Conservation (phyloP, 2,329 filamentous ascomycete genomes). For the Clathrospora elynae region DNA sequence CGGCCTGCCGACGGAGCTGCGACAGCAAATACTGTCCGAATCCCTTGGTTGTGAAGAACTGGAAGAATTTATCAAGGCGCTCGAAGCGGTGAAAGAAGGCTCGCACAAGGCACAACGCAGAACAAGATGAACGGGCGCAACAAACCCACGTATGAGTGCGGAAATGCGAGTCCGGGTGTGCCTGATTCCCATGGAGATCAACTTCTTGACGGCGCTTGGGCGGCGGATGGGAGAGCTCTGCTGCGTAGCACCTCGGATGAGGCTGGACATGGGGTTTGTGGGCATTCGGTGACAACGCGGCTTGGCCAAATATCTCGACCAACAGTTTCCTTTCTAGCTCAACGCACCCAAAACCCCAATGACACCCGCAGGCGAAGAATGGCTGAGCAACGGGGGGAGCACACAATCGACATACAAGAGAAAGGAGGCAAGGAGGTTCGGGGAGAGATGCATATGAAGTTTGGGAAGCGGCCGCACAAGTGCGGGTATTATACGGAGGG, state of each 20-base stretch:
- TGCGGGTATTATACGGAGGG: conserved; percentile 24
- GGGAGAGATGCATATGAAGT: not conserved
- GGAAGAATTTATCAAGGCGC: not conserved
- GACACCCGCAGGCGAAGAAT: not conserved
- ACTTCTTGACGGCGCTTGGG: conserved; percentile 5
- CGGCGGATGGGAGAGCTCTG: conserved; percentile 9
- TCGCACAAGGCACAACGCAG: not conserved
- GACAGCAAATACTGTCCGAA: conserved; percentile 18
- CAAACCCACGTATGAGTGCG: too few species aligned
- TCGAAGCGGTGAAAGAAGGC: not conserved
- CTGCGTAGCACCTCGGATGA: conserved; percentile 11
- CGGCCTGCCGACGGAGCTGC: conserved; percentile 21
- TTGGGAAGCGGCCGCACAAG: conserved; percentile 8
- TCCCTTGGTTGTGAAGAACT: not conserved
- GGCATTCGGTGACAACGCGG: conserved; percentile 8
- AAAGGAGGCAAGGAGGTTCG: not conserved
- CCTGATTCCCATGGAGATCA: not conserved
- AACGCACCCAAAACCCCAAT: not conserved
- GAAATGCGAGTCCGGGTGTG: not conserved
- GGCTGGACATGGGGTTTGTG: conserved; percentile 20
- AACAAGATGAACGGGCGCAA: not conserved
- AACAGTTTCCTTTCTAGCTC: not conserved
- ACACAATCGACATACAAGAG: not conserved
- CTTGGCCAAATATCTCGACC: too few species aligned
- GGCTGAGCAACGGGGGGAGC: not conserved